Conservation (phyloP, 495 filamentous ascomycete species). For the Daldinia vernicosa region DNA sequence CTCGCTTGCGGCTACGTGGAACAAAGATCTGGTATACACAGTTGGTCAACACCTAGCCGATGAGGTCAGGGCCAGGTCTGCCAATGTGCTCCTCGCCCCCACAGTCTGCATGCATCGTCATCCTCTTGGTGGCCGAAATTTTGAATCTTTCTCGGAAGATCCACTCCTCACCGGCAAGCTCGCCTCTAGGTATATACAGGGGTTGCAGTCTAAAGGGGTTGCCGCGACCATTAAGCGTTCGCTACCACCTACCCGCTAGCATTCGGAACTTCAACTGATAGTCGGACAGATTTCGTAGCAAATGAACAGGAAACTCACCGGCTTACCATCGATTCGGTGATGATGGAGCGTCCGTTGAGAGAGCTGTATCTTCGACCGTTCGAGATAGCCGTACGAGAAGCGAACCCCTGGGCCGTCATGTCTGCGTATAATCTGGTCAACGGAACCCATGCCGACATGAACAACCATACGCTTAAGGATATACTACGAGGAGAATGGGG, state of each 20-base stretch:
- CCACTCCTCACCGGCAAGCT: constrained; percentile 79
- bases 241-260: constrained; percentile 28
- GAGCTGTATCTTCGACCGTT: constrained; percentile 88
- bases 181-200: constrained; percentile 75
- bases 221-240: constrained; percentile 80
- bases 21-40: constrained; percentile 70
- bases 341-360: constrained; percentile 76
- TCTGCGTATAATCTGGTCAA: constrained; percentile 87
- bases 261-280: constrained; percentile 41
- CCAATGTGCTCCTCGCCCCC: constrained; percentile 78
- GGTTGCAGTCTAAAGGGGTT: constrained; percentile 77
- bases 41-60: constrained; percentile 77
- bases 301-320: constrained; percentile 88
- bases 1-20: constrained; percentile 82
- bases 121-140: constrained; percentile 83
- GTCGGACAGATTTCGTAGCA: constrained; percentile 70
- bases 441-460: constrained; percentile 80
- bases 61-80: constrained; percentile 76
- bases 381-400: constrained; percentile 81
- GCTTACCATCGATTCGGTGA: constrained; percentile 73
- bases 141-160: constrained; percentile 89
- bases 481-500: constrained; percentile 81
- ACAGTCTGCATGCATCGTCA: constrained; percentile 86
- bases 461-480: constrained; percentile 71
- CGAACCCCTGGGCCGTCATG: constrained; percentile 82